A percentile compares a stretch with the other conserved stretches of the same genome.
Evolutionary conservation across 2,329 filamentous ascomycete species (phyloP).

Genomic region (Ophidiomyces ophidiicola): DNA sequence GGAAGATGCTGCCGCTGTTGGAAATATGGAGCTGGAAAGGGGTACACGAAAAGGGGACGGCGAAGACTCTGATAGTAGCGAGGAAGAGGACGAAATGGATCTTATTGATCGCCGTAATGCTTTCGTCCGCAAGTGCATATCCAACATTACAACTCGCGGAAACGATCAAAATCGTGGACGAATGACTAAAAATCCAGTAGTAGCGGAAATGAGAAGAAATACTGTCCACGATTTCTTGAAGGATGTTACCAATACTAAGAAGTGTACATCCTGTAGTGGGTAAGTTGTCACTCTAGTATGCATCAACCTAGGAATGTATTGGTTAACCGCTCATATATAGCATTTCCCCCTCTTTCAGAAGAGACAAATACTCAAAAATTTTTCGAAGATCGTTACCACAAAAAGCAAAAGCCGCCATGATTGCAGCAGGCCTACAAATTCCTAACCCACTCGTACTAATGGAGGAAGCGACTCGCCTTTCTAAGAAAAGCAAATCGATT

Average conservation of each 20-base stretch:
- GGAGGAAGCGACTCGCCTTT: conserved; percentile 34
- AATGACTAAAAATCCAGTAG: conserved; percentile 67
- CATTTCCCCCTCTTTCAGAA: conserved; percentile 71
- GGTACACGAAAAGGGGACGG: conserved; percentile 38
- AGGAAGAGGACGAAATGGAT: conserved; percentile 44
- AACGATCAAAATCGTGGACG: conserved; percentile 31
- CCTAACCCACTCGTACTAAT: conserved; percentile 58
- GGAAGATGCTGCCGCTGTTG: conserved; percentile 51
- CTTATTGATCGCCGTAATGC: conserved; percentile 46
- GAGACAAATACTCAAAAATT: conserved; percentile 84
- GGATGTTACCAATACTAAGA: conserved; percentile 55
- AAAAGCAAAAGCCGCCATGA: conserved; percentile 69
- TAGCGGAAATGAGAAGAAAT: conserved; percentile 60
- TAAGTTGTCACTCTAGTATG: conserved; percentile 21
- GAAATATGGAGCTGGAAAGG: conserved; percentile 37
- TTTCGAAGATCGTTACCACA: conserved; percentile 67
- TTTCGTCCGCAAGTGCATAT: conserved; percentile 64
- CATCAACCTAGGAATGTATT: conserved; percentile 1
- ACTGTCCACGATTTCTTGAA: conserved; percentile 72
- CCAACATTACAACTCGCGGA: conserved; percentile 42
- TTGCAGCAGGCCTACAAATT: conserved; percentile 53
- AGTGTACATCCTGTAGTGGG: conserved; percentile 55
- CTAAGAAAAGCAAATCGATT: conserved; percentile 23
- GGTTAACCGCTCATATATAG: conserved; percentile 33
- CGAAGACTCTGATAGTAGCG: conserved; percentile 52